phyloP scores from a whole-genome alignment of 768 basidiomycete species.

The Pleurotus cornucopiae region DNA sequence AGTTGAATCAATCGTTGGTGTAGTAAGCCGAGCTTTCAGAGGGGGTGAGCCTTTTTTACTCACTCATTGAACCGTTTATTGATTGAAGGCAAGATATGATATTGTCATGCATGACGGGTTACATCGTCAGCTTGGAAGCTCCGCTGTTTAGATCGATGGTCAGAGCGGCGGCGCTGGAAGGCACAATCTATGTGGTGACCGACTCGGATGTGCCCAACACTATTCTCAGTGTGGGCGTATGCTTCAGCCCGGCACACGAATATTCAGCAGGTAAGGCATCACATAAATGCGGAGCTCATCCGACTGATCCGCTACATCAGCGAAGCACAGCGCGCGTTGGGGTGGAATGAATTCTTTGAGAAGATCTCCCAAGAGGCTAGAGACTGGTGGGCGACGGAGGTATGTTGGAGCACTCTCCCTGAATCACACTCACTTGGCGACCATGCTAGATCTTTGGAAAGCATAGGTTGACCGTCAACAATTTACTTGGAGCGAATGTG shows the following conservation, averaged over 20 bases:
- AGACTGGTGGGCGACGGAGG: background rate
- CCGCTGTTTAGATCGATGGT: background rate
- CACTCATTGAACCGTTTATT: too few relatives aligned
- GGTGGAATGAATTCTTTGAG: background rate
- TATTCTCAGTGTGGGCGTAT: background rate
- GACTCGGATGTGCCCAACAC: background rate
- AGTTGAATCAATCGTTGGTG: too few relatives aligned
- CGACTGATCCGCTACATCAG: background rate
- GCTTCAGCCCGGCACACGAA: background rate
- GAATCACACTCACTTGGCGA: too few relatives aligned
- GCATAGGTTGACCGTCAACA: background rate
- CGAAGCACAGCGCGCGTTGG: background rate
- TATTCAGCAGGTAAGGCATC: background rate
- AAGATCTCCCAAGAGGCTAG: background rate
- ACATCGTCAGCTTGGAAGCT: background rate
- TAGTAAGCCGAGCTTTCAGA: too few relatives aligned
- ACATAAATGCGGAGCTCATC: background rate
- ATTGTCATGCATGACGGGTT: background rate
- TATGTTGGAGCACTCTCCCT: background rate
- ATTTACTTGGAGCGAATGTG: background rate
- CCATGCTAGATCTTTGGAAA: too few relatives aligned
- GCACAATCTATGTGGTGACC: background rate
- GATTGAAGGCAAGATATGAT: too few relatives aligned
- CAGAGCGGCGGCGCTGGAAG: background rate
- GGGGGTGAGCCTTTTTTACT: too few relatives aligned